Conservation (phyloP, 23 red algal species). For the Rhodosorus marinus region DNA sequence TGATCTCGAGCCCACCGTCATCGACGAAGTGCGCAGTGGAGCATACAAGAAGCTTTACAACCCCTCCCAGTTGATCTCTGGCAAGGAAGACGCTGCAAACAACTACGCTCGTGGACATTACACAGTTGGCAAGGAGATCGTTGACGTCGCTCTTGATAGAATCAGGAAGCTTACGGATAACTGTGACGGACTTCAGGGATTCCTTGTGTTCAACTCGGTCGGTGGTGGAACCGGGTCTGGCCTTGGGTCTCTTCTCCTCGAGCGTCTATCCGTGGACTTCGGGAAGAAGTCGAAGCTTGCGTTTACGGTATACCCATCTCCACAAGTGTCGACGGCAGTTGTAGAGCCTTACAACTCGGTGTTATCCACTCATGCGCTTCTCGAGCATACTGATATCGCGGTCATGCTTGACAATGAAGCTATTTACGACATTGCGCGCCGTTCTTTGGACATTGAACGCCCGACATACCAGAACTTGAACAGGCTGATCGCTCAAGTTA, state of each 20-base stretch:
- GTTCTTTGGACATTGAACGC: conserved; percentile 63
- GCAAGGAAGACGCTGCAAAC: conserved; percentile 95
- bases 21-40: conserved; percentile 93
- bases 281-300: conserved; percentile 98
- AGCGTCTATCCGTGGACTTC: conserved; percentile 91
- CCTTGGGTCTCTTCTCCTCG: conserved; percentile 90
- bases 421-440: conserved; percentile 95
- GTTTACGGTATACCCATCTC: conserved; percentile 97
- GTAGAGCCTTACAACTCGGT: conserved; percentile 99
- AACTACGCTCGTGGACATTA: conserved; percentile 99
- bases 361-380: conserved; percentile 81
- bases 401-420: conserved; percentile 98
- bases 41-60: conserved; percentile 75
- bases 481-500: conserved; percentile 92
- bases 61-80: conserved; percentile 85
- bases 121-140: conserved; percentile 95
- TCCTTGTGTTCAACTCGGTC: conserved; percentile 87
- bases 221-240: conserved; percentile 95
- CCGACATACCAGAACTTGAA: conserved; percentile 97
- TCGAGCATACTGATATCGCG: conserved; percentile 98
- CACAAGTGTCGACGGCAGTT: conserved; percentile 88
- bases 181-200: conserved; percentile 83
- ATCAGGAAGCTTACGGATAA: conserved; percentile 93
- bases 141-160: conserved; percentile 76
- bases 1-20: conserved; percentile 92